Evolutionary conservation across 2,329 filamentous ascomycete genomes (phyloP), one percentile per base, ranked within the genome.

Genomic region (Colletotrichum musae): DNA sequence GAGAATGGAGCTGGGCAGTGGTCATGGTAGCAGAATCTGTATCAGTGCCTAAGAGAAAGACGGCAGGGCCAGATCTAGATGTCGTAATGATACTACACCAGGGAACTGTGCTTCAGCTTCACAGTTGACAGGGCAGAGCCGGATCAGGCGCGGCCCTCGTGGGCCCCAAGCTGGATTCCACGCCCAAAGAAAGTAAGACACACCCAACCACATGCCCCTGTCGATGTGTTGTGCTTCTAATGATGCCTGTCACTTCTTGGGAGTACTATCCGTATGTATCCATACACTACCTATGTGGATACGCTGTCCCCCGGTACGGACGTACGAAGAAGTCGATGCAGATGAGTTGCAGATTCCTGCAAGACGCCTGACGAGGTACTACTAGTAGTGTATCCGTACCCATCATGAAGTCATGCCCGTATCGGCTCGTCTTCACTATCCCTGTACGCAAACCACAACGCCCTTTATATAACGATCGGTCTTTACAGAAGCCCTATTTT

Each of bases 321-420:
- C 66, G 66, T 66, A 53, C 51, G 62, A 39, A 69, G 66, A 66
- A 69, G 18, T 45, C 18, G 52, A 57, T 52, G 62, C 39, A 66
- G 66, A 52, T 61, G 62, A 69, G 62, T 57, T 69, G 66, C 66
- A 69, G 66, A 69, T 66, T 66, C 54, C 52, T 69, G 36, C 57
- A 64, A 51, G 56, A 53, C 57, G 32, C 7, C 32, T 10, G 7
- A 36, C 32, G 32, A 6, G 32, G 32, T 36, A 36, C 32, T 24
- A 4, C 21, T 24, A 3, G 21, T 24, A 24, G 2, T 24, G 21
- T 24, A 24, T 24, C 21, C 21, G 21, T 24, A 24, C 21, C 21
- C 21, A 24, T 24, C 21, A 24, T 24, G 21, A 24, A 24, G 21
- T 24, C 21, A 24, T 24, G 21, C 21, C 21, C 21, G 21, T 24